Evolutionary conservation across 2,329 filamentous ascomycete species (phyloP), one percentile per base, ranked within the genome.

Genomic region (Penicillium hesseltinei): DNA sequence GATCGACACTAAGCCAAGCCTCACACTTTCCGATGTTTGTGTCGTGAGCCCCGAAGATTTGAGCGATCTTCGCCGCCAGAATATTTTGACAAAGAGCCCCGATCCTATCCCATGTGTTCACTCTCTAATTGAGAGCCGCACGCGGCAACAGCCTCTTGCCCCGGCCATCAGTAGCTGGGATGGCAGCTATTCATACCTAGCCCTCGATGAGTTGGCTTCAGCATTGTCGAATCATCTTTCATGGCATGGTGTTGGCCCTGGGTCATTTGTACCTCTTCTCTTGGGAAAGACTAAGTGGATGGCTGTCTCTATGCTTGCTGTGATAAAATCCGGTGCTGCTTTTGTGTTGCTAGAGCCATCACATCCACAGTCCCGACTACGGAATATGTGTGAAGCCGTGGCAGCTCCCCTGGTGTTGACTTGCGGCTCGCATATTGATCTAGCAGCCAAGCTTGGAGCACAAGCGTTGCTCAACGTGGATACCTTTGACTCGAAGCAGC

Each of bases 241-340:
- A 1, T 5, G 3, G 11, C 21, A 40, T 7, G 7, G 4, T 31
- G 8, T 51, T 9, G 36, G 36, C 11, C n/a, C 7, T 53, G 43
- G 31, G 5, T n/a, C 33, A 13, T 48, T 57, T 35, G 54, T 63
- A 13, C 54, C 59, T 3, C 2, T 63, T 3, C 38, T 25, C 13
- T 4, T 63, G 3, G 39, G 27, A 15, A 61, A 61, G 47, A 45
- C 48, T 4, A 57, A 57, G 36, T 63, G 59, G 61, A 50, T 42
- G 3, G 23, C 54, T 1, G 49, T 73, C n/a, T 62, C 66, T 9
- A 65, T 73, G 60, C 40, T 73, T 5, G 70, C 65, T 9, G 64
- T 69, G 4, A 62, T 72, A 50, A 71, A 69, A 50, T 61, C 68
- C 2, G 72, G 70, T 6, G 67, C 63, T n/a, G 65, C 63, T 11